A percentile compares a stretch with the other conserved stretches of the same genome.
phyloP scores from a whole-genome alignment of 2,329 filamentous ascomycete species.

The Cladophialophora psammophila region DNA sequence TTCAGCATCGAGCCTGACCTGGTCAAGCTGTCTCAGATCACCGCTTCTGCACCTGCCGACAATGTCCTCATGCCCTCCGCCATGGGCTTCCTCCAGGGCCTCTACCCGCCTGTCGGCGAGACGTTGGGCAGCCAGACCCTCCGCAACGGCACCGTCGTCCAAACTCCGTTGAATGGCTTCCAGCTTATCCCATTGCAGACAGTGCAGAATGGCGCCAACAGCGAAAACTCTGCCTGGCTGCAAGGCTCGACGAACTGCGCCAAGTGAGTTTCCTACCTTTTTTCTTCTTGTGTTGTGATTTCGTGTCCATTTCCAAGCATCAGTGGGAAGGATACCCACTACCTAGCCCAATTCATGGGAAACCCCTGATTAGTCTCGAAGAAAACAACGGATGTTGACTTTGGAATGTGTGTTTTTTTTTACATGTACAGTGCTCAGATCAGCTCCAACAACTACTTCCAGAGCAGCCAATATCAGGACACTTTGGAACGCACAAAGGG shows the following conservation, averaged over 20 bases:
- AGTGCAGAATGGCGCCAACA: slow-evolving; percentile 66
- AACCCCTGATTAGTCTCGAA: too few relatives aligned
- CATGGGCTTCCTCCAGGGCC: slow-evolving; percentile 75
- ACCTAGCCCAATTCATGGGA: too few relatives aligned
- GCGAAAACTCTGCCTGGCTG: slow-evolving; percentile 64
- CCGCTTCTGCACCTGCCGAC: slow-evolving; percentile 75
- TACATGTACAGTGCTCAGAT: slow-evolving; percentile 43
- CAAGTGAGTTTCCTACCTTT: slow-evolving; percentile 36
- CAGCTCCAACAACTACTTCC: slow-evolving; percentile 67
- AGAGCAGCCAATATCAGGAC: slow-evolving; percentile 57
- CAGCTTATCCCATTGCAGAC: slow-evolving; percentile 80
- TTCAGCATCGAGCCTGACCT: slow-evolving; percentile 69
- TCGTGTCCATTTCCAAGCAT: background rate
- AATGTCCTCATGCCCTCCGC: slow-evolving; percentile 82
- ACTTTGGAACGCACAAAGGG: slow-evolving; percentile 58
- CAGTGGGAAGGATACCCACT: too few relatives aligned
- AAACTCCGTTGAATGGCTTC: slow-evolving; percentile 77
- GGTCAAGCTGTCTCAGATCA: slow-evolving; percentile 74
- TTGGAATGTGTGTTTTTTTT: background rate
- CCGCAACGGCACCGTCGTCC: slow-evolving; percentile 71
- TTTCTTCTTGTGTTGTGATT: background rate
- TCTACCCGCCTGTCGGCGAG: slow-evolving; percentile 78
- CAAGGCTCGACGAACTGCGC: slow-evolving; percentile 64
- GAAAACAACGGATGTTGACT: background rate
- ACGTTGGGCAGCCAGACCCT: slow-evolving; percentile 65